Base-by-base conservation (phyloP, 106 monocot genomes). In the Triglochin maritima region DNA sequence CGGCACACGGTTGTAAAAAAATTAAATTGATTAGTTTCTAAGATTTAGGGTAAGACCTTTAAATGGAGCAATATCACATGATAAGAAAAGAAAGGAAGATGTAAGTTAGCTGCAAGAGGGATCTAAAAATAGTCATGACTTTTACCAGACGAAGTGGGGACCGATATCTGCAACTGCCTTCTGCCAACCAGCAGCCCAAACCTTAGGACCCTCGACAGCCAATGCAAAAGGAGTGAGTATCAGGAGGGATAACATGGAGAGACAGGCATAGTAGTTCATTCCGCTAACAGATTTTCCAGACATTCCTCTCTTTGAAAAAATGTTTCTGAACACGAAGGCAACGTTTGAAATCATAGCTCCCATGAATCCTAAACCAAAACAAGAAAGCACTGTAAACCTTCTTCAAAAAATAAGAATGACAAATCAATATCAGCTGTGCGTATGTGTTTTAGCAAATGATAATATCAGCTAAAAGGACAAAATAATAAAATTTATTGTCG, bases 211-310 rank as follows among this genome's bases (percentile, higher is more conserved):
- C 81, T 90, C 90, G 46, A 90, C 84, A 4, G 90, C 86, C 45
- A 90, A 59, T 4, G 90, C 86, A 55, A 90, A 90, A n/a, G 90
- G 90, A 8, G 83, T 86, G 56, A 90, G 86, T 53, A 90, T 86
- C 58, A 84, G 55, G 47, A 90, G 75, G 29, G 90, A 90, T 10
- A 90, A 62, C 60, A 90, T 84, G 4, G 86, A 90, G 54, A 90
- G 81, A 70, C 90, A 90, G 13, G 90, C 90, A 53, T 90, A 90
- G 60, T 90, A 90, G 57, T 90, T 90, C 90, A 90, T 90, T 49
- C 90, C 90, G 44, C 90, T 84, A 16, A 90, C 81, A 45, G 90
- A 84, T 60, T 83, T 86, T 59, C 90, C 90, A 46, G 84, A 86
- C 90, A 90, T 90, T 70, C 90, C 90, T 64, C 64, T 86, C 59